These are phyloP conservation scores for Leccinum griseonigrum DNA, from an alignment of 1,284 basidiomycete genomes.

Conservation along the genomic window DNA sequence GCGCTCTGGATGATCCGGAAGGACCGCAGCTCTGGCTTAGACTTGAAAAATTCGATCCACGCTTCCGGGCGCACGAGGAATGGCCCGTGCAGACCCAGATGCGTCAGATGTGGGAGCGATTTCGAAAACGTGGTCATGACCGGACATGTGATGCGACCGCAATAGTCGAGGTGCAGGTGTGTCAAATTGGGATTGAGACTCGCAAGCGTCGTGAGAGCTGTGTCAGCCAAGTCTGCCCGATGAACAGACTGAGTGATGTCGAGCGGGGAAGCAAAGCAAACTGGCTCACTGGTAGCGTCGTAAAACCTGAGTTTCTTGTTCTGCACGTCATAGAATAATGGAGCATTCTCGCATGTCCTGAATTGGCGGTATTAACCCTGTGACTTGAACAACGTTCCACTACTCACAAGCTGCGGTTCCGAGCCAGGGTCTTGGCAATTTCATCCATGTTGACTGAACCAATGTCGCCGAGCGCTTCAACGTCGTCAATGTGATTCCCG, in stretches of 20 bases:
- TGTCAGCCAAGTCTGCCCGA: slow-evolving; percentile 62
- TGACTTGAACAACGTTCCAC: background rate
- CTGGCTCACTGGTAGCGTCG: slow-evolving; percentile 78
- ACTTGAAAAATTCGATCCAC: slow-evolving; percentile 78
- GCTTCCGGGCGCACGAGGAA: slow-evolving; percentile 78
- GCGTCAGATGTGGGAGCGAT: slow-evolving; percentile 63
- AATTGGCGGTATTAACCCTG: background rate
- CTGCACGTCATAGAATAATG: slow-evolving; percentile 78
- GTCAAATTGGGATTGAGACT: slow-evolving; percentile 81
- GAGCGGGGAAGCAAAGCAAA: too few relatives aligned
- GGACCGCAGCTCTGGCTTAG: slow-evolving; percentile 58
- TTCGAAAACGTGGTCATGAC: slow-evolving; percentile 65
- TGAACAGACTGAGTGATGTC: background rate
- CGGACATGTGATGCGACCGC: slow-evolving; percentile 78
- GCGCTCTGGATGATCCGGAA: slow-evolving; percentile 87
- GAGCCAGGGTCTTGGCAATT: slow-evolving; percentile 83
- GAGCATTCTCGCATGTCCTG: slow-evolving; percentile 74
- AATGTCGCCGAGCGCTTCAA: slow-evolving; percentile 88
- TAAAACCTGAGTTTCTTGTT: slow-evolving; percentile 77
- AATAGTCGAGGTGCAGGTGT: slow-evolving; percentile 80
- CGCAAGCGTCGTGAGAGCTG: slow-evolving; percentile 66
- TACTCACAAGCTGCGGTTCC: slow-evolving; percentile 81
- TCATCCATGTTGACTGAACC: slow-evolving; percentile 78
- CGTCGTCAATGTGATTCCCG: slow-evolving; percentile 83
- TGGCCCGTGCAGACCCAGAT: slow-evolving; percentile 84